phyloP scores from a whole-genome alignment of 108 stramenopile genomes.

The Cyclotella choctawhatcheeana region DNA sequence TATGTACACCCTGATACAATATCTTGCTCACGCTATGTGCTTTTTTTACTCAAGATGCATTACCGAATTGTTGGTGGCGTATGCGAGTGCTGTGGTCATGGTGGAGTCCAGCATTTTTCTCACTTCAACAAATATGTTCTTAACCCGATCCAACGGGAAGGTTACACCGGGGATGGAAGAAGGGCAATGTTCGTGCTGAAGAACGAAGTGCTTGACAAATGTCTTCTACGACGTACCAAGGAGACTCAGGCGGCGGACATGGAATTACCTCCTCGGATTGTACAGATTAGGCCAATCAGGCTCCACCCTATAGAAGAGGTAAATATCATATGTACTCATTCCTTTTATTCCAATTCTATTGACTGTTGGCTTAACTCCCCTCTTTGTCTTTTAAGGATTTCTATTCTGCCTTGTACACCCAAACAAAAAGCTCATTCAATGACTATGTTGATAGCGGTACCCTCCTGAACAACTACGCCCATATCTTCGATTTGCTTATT shows the following conservation, averaged over 20 bases:
- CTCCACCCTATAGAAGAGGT: slow-evolving; percentile 92
- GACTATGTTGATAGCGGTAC: slow-evolving; percentile 94
- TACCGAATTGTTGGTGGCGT: slow-evolving; percentile 88
- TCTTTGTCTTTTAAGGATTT: too few relatives aligned
- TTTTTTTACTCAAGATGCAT: slow-evolving; percentile 52
- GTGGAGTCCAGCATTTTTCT: slow-evolving; percentile 91
- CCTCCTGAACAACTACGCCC: slow-evolving; percentile 98
- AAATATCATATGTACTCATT: too few relatives aligned
- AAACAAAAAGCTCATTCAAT: slow-evolving; percentile 93
- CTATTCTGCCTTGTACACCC: slow-evolving; percentile 95
- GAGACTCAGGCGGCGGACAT: slow-evolving; percentile 93
- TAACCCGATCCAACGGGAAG: slow-evolving; percentile 93
- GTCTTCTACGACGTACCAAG: slow-evolving; percentile 97
- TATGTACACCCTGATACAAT: too few relatives aligned
- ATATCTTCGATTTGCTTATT: slow-evolving; percentile 95
- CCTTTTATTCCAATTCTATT: too few relatives aligned
- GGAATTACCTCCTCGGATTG: slow-evolving; percentile 91
- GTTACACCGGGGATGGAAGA: slow-evolving; percentile 85
- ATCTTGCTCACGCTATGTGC: too few relatives aligned
- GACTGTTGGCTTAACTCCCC: too few relatives aligned
- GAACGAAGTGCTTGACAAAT: slow-evolving; percentile 73
- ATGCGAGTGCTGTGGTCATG: slow-evolving; percentile 92
- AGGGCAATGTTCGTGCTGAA: slow-evolving; percentile 92
- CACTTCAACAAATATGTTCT: slow-evolving; percentile 94
- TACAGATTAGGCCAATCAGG: slow-evolving; percentile 82